Evolutionary conservation across 495 filamentous ascomycete genomes (phyloP), one percentile per base, ranked within the genome.

Genomic region (Letharia columbiana): DNA sequence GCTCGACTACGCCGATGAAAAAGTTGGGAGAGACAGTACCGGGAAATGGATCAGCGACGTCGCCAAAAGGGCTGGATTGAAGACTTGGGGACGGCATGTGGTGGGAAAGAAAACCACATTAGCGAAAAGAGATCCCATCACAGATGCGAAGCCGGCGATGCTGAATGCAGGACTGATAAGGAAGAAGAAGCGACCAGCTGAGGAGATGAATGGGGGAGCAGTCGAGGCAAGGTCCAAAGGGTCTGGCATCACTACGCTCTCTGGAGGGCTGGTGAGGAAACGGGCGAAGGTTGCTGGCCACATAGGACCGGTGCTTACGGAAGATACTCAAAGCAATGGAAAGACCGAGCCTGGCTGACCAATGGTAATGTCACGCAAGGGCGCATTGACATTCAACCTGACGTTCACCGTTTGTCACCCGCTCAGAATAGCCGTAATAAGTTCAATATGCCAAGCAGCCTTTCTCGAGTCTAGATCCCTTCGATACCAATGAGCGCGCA

Each of bases 1-100:
- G 35, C 83, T 92, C 18, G 91, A 97, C 73, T 97, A 97, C 75
- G 86, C 85, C 15, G 87, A 85, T 45, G 69, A 87, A 35, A 81
- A 86, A 4, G 82, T 89, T n/a, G 88, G 91, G 8, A 76, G 76
- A 18, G 77, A 79, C 33, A 91, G 89, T 71, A 92, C 91, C 13
- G 78, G 75, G 63, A 82, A 86, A 50, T 97, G 92, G 89, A 81
- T 89, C 31, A 82, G 84, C 40, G 81, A 87, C 60, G 81, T 86
- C 8, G 78, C 78, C 13, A 76, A 77, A 18, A 75, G 83, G 10
- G 81, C 80, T 0, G 84, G 83, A 23, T 68, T 81, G 63, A 76
- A 81, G 54, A 77, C 76, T 61, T 87, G 85, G 80, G 84, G 85
- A 18, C 75, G 80, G 69, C 75, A 74, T 5, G 75, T 89, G 15